Percentiles rank a stretch among this genome's conserved stretches.
These are phyloP conservation scores for Acacia confusa DNA, from an alignment of 306 rosid species.

Conservation along the genomic window DNA sequence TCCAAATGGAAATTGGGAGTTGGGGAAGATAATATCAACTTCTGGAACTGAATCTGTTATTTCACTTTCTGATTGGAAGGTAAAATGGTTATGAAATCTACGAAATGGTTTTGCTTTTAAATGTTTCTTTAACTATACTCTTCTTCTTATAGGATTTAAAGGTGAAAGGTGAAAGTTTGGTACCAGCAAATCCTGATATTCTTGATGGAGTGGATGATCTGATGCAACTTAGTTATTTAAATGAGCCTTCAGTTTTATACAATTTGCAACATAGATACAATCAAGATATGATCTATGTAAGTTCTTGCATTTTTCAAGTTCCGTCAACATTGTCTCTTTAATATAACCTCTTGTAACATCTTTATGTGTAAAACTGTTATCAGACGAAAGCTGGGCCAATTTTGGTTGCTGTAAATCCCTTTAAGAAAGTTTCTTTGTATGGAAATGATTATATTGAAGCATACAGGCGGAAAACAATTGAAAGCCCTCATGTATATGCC, in stretches of 20 bases:
- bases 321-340: constrained; percentile 23
- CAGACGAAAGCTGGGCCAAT: constrained; percentile 99
- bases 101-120: background rate
- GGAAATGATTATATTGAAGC: constrained; percentile 85
- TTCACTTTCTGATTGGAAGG: constrained; percentile 76
- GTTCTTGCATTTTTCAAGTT: constrained; percentile 34
- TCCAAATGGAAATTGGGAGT: constrained; percentile 84
- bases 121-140: constrained; percentile 24
- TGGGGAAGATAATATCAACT: constrained; percentile 67
- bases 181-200: constrained; percentile 94
- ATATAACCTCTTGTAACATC: constrained; percentile 2
- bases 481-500: constrained; percentile 95
- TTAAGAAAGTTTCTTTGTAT: constrained; percentile 86
- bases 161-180: constrained; percentile 71
- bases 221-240: constrained; percentile 98
- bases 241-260: constrained; percentile 91
- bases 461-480: constrained; percentile 66
- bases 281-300: constrained; percentile 86
- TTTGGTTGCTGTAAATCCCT: constrained; percentile 94
- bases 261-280: constrained; percentile 88
- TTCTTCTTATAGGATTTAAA: constrained; percentile 61
- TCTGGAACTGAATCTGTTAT: constrained; percentile 72
- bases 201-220: constrained; percentile 98
- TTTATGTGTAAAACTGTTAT: constrained; percentile 34
- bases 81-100: constrained; percentile 41